Conservation (phyloP, 768 basidiomycete genomes). For the Suillus occidentalis region DNA sequence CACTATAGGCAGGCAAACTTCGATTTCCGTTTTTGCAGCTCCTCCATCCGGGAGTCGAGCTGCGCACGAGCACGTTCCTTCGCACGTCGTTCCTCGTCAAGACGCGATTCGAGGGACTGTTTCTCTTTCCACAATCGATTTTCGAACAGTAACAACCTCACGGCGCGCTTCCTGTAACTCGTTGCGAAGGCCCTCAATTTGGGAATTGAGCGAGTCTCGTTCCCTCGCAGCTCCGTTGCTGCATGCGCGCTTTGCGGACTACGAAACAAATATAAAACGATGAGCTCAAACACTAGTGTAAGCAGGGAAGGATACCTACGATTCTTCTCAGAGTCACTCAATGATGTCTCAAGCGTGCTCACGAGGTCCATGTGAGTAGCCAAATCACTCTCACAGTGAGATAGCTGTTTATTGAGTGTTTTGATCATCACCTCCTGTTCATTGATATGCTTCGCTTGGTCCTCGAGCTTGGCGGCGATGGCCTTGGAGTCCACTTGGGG, state of each 20-base stretch:
- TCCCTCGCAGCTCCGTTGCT: constrained; percentile 87
- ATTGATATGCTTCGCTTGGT: constrained; percentile 71
- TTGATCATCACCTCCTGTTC: constrained; percentile 93
- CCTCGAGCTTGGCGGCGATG: constrained; percentile 56
- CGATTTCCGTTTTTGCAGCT: constrained; percentile 79
- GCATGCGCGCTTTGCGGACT: constrained; percentile 95
- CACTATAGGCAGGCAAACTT: constrained; percentile 86
- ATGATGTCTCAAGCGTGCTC: constrained; percentile 76
- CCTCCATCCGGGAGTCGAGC: constrained; percentile 86
- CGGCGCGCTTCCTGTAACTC: constrained; percentile 79
- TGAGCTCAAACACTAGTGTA: constrained; percentile 8
- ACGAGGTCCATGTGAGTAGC: constrained; percentile 92
- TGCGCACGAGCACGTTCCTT: constrained; percentile 88
- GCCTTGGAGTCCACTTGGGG: constrained; percentile 51
- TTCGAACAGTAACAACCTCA: constrained; percentile 74
- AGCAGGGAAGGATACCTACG: constrained; percentile 49
- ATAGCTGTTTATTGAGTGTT: constrained; percentile 89
- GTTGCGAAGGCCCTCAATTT: constrained; percentile 64
- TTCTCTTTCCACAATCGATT: constrained; percentile 87
- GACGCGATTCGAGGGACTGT: constrained; percentile 75
- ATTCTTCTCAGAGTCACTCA: constrained; percentile 92
- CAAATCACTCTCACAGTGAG: constrained; percentile 90
- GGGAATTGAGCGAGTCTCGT: constrained; percentile 68
- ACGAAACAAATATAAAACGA: constrained; percentile 15
- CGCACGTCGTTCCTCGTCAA: constrained; percentile 85